phyloP scores from a whole-genome alignment of 352 stramenopile species.

The Blastocystis sp. region DNA sequence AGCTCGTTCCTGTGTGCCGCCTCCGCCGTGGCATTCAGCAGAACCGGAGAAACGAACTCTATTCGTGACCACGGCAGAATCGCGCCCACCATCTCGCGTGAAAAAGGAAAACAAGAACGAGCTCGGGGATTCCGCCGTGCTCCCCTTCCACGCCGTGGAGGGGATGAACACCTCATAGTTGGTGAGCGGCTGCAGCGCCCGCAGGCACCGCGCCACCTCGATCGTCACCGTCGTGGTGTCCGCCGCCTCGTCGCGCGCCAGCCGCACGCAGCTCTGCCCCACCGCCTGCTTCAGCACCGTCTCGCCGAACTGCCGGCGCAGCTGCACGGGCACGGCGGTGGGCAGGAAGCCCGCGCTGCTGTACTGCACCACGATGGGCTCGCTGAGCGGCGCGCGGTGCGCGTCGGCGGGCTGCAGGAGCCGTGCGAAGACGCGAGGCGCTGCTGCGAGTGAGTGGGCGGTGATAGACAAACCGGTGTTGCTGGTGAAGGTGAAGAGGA shows the following conservation, averaged over 20 bases:
- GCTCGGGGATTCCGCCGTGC: neutral
- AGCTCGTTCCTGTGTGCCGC: neutral
- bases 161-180: constrained; percentile 58
- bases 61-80: neutral
- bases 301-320: constrained; percentile 11
- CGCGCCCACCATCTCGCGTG: constrained; percentile 2
- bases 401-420: neutral
- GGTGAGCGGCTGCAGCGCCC: constrained; percentile 4
- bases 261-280: neutral
- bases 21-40: neutral
- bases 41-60: constrained; percentile 2
- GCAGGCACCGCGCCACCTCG: neutral
- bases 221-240: neutral
- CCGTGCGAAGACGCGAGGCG: constrained; percentile 7
- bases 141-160: neutral
- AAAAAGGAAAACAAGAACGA: constrained; percentile 10
- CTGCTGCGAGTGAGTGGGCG: neutral
- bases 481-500: constrained; percentile 2
- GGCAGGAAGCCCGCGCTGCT: neutral
- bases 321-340: neutral
- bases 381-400: neutral
- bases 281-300: neutral
- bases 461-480: neutral
- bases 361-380: constrained; percentile 19
- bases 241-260: neutral